Conservation (phyloP, 805 yeast species). For the Geotrichum ghanense region DNA sequence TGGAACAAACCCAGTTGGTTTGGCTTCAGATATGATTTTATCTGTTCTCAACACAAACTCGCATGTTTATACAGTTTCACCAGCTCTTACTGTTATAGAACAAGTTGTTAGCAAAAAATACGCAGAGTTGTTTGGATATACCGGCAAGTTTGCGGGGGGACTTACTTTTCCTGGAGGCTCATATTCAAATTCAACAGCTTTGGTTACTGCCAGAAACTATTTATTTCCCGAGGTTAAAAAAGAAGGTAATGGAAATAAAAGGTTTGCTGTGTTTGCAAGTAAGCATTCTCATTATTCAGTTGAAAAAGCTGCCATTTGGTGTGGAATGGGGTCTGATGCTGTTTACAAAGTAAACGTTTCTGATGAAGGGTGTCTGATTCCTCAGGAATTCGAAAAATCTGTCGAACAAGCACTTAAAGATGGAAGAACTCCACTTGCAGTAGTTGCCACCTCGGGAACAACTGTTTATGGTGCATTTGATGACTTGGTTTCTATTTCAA, state of each 20-base stretch:
- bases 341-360: conserved; percentile 55
- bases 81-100: conserved; percentile 66
- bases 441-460: conserved; percentile 82
- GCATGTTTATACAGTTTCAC: conserved; percentile 76
- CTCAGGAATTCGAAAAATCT: conserved; percentile 32
- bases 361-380: conserved; percentile 45
- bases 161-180: conserved; percentile 81
- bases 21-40: conserved; percentile 57
- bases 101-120: conserved; percentile 55
- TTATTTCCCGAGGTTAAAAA: conserved; percentile 58
- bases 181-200: conserved; percentile 70
- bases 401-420: conserved; percentile 33
- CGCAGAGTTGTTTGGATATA: conserved; percentile 56
- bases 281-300: conserved; percentile 70
- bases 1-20: conserved; percentile 76
- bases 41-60: conserved; percentile 71
- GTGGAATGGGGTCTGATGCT: conserved; percentile 55
- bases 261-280: conserved; percentile 62
- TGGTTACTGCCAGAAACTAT: conserved; percentile 64
- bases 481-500: conserved; percentile 44
- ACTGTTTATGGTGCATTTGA: conserved; percentile 82
- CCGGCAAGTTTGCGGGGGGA: conserved; percentile 54
- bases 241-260: conserved; percentile 40
- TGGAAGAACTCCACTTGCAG: conserved; percentile 64
- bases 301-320: conserved; percentile 66